phyloP scores from a whole-genome alignment of 768 basidiomycete species.

The Suillus spraguei region DNA sequence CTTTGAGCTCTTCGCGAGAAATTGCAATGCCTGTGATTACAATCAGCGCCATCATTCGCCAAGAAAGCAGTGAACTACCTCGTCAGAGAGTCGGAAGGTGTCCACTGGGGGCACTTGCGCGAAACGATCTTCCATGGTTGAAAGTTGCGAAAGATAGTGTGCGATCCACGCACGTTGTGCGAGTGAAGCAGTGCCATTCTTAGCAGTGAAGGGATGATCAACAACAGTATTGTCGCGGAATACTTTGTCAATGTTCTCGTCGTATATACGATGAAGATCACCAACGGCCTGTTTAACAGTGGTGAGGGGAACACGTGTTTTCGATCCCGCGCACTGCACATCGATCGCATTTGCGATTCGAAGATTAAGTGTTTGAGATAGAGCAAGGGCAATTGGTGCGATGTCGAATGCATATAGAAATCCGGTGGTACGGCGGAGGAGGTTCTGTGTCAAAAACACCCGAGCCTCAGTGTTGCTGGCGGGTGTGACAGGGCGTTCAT shows the following conservation, averaged over 20 bases:
- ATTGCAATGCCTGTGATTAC: conserved; percentile 24
- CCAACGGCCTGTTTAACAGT: conserved; percentile 22
- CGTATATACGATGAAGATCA: conserved; percentile 6
- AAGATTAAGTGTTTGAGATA: conserved; percentile 34
- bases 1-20: conserved; percentile 28
- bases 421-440: conserved; percentile 32
- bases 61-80: conserved; percentile 15
- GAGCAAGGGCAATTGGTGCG: conserved; percentile 31
- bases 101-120: conserved; percentile 26
- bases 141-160: conserved; percentile 31
- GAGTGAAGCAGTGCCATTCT: conserved; percentile 21
- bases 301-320: conserved; percentile 21
- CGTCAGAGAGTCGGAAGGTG: conserved; percentile 26
- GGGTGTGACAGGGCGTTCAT: no score
- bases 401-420: no score
- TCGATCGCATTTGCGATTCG: conserved; percentile 38
- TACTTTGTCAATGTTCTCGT: conserved; percentile 19
- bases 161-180: conserved; percentile 35
- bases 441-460: conserved; percentile 31
- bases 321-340: conserved; percentile 24
- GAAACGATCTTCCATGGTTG: conserved; percentile 24
- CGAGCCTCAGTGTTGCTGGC: no score
- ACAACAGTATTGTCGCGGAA: conserved; percentile 15
- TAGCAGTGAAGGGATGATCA: not conserved
- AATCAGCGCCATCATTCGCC: not conserved